phyloP scores from a whole-genome alignment of 1,284 basidiomycete species.

The Boletellus dicymbophilus region DNA sequence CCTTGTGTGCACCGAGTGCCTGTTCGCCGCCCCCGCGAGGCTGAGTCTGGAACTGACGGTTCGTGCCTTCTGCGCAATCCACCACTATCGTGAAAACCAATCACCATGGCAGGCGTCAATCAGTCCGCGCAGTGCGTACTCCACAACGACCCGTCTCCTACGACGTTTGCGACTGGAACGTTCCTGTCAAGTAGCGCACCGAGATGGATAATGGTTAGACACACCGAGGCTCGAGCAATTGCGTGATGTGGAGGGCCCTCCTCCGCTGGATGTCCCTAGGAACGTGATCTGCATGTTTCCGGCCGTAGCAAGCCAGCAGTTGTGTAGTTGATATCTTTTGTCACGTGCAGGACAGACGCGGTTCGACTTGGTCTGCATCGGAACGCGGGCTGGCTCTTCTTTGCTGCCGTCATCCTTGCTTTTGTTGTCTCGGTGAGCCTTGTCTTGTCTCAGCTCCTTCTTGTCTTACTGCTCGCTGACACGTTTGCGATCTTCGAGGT shows the following conservation, averaged over 20 bases:
- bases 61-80: slow-evolving; percentile 87
- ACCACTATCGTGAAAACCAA: slow-evolving; percentile 57
- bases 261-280: slow-evolving; percentile 73
- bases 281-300: slow-evolving; percentile 54
- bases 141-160: slow-evolving; percentile 61
- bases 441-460: not conserved
- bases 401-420: not conserved
- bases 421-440: slow-evolving; percentile 15
- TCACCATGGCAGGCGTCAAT: slow-evolving; percentile 6
- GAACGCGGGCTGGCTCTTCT: slow-evolving; percentile 22
- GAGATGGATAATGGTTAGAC: not conserved
- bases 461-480: not conserved
- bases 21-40: slow-evolving; percentile 31
- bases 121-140: slow-evolving; percentile 41
- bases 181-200: not conserved
- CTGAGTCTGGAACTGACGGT: slow-evolving; percentile 59
- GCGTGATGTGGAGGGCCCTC: slow-evolving; percentile 66
- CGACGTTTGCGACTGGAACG: slow-evolving; percentile 48
- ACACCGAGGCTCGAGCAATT: slow-evolving; percentile 66
- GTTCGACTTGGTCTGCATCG: slow-evolving; percentile 22
- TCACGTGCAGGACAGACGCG: slow-evolving; percentile 17
- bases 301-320: slow-evolving; percentile 13
- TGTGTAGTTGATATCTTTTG: too few relatives aligned
- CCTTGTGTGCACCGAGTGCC: slow-evolving; percentile 50
- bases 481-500: slow-evolving; percentile 12